These are phyloP conservation scores for Catharanthus roseus DNA, from an alignment of 257 asterid species.

Conservation along the genomic window DNA sequence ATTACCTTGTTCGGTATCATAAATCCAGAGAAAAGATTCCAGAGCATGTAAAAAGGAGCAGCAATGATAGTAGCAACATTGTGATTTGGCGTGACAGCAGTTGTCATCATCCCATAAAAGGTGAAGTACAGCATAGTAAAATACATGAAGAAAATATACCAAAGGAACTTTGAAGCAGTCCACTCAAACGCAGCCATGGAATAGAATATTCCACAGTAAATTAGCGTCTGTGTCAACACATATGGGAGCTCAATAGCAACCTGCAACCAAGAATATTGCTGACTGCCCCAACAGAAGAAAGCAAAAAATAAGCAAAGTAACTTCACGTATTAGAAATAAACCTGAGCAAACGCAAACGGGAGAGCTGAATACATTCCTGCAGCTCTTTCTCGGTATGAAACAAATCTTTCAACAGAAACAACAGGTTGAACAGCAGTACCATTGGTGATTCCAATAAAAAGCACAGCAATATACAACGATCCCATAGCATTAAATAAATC, in stretches of 20 bases:
- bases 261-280: constrained; percentile 29
- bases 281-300: background rate
- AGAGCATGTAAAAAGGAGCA: constrained; percentile 93
- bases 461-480: constrained; percentile 80
- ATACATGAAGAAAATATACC: constrained; percentile 74
- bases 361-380: constrained; percentile 95
- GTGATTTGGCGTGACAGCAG: constrained; percentile 92
- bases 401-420: constrained; percentile 91
- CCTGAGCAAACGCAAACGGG: constrained; percentile 93
- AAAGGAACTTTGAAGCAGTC: constrained; percentile 51
- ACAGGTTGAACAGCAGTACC: constrained; percentile 93
- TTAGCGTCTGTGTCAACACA: constrained; percentile 57
- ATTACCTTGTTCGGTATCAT: constrained; percentile 95
- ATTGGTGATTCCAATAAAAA: constrained; percentile 79
- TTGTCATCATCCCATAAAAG: constrained; percentile 94
- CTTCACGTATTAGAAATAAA: constrained; percentile 10
- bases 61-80: constrained; percentile 79
- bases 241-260: constrained; percentile 87
- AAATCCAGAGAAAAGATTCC: constrained; percentile 96
- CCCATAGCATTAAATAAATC: constrained; percentile 96
- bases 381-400: constrained; percentile 88
- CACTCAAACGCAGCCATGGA: constrained; percentile 84
- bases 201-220: constrained; percentile 70
- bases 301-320: constrained; percentile 10
- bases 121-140: constrained; percentile 87